Conservation (phyloP, 1,139 yeast species). For the Sugiyamaella neomexicana region DNA sequence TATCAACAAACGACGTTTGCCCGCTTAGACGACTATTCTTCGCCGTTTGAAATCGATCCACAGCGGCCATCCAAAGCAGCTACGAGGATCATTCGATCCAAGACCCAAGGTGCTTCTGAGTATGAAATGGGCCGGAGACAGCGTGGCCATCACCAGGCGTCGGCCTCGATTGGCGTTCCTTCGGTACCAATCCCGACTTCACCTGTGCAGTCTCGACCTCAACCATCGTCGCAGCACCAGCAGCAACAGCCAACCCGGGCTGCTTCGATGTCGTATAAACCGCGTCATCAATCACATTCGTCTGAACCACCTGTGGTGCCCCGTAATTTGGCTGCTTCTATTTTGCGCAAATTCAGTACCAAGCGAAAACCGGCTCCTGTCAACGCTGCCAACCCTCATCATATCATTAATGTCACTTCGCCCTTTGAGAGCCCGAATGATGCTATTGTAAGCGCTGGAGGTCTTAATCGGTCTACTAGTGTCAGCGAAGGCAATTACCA, state of each 20-base stretch:
- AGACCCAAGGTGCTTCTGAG: slow-evolving; percentile 34
- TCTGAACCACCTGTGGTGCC: slow-evolving; percentile 27
- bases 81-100: slow-evolving; percentile 29
- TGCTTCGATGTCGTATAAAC: slow-evolving; percentile 9
- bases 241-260: not conserved
- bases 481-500: slow-evolving; percentile 27
- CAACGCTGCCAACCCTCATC: slow-evolving; percentile 1
- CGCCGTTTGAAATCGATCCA: slow-evolving; percentile 18
- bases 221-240: slow-evolving; percentile 3
- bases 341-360: slow-evolving; percentile 35
- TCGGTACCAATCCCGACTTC: slow-evolving; percentile 3
- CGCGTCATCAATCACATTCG: slow-evolving; percentile 26
- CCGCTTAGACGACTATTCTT: not conserved
- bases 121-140: slow-evolving; percentile 21
- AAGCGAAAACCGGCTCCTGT: slow-evolving; percentile 29
- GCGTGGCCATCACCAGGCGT: slow-evolving; percentile 14
- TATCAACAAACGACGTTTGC: not conserved
- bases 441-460: not conserved
- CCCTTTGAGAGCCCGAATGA: slow-evolving; percentile 18
- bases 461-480: slow-evolving; percentile 28
- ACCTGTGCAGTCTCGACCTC: slow-evolving; percentile 18
- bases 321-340: slow-evolving; percentile 31
- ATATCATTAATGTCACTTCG: slow-evolving; percentile 14
- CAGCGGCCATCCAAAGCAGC: slow-evolving; percentile 21
- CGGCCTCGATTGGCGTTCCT: slow-evolving; percentile 14